Evolutionary conservation across 2,329 filamentous ascomycete species (phyloP).

Genomic region (Colletotrichum coccodes): DNA sequence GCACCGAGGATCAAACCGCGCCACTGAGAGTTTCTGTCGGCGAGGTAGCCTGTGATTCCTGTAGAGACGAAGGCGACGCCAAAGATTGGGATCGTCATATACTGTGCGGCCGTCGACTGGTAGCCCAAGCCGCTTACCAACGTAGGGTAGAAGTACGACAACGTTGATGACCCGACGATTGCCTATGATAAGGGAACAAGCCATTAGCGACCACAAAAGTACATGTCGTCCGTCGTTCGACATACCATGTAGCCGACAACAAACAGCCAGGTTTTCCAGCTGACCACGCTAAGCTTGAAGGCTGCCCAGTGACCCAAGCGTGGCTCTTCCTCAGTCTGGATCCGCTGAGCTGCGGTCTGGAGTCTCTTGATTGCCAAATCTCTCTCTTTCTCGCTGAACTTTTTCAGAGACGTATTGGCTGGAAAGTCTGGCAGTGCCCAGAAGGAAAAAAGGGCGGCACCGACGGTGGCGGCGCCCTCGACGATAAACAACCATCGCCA

Average conservation of each 20-base stretch:
- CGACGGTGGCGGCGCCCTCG: constrained; percentile 72
- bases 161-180: constrained; percentile 43
- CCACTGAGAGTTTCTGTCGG: constrained; percentile 54
- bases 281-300: constrained; percentile 42
- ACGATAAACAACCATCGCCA: constrained; percentile 69
- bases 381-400: constrained; percentile 68
- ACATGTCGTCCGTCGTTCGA: background rate
- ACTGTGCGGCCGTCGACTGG: constrained; percentile 41
- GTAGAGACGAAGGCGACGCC: constrained; percentile 62
- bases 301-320: constrained; percentile 42
- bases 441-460: constrained; percentile 70
- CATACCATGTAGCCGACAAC: constrained; percentile 52
- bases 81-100: constrained; percentile 61
- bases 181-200: constrained; percentile 30
- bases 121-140: constrained; percentile 45
- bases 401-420: constrained; percentile 59
- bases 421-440: constrained; percentile 79
- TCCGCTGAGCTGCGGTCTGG: constrained; percentile 69
- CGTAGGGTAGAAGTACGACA: constrained; percentile 47
- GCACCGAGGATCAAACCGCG: constrained; percentile 58
- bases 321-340: constrained; percentile 72
- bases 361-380: constrained; percentile 69
- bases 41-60: constrained; percentile 56
- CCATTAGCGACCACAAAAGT: background rate
- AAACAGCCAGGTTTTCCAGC: constrained; percentile 53